Conservation (phyloP, 768 basidiomycete species). For the Russula emetica region DNA sequence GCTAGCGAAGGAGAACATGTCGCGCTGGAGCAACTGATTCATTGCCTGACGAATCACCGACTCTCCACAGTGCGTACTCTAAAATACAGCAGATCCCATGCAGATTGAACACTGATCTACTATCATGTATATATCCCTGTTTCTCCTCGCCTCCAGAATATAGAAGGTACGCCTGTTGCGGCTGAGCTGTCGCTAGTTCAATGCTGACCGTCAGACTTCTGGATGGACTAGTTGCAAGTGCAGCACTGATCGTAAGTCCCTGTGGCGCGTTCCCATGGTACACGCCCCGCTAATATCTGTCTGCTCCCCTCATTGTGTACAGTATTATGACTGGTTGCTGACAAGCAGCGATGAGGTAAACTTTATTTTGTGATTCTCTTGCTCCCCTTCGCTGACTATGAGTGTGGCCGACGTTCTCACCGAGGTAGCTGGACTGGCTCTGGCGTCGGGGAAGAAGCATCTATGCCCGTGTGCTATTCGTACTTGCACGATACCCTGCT, state of each 20-base stretch:
- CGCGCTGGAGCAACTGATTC: background rate
- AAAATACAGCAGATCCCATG: background rate
- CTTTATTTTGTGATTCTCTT: too few relatives aligned
- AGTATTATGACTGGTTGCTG: conserved; percentile 24
- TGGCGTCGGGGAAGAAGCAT: conserved; percentile 3
- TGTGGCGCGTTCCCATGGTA: background rate
- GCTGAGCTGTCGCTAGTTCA: background rate
- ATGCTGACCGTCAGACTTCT: background rate
- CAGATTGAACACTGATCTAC: background rate
- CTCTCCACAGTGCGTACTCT: conserved; percentile 7
- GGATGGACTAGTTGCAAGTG: conserved; percentile 6
- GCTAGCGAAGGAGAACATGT: background rate
- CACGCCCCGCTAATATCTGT: background rate
- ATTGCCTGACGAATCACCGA: background rate
- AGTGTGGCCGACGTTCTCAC: background rate
- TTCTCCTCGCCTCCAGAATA: background rate
- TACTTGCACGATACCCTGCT: conserved; percentile 18
- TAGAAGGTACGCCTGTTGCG: conserved; percentile 3
- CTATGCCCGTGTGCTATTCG: conserved; percentile 11
- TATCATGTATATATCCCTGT: background rate
- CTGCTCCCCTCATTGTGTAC: background rate
- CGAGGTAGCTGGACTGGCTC: conserved; percentile 12
- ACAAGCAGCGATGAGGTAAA: conserved; percentile 14
- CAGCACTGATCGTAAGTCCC: conserved; percentile 13
- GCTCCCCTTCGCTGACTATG: background rate